Evolutionary conservation across 495 filamentous ascomycete species (phyloP).

Genomic region (Mytilinidion resinicola): DNA sequence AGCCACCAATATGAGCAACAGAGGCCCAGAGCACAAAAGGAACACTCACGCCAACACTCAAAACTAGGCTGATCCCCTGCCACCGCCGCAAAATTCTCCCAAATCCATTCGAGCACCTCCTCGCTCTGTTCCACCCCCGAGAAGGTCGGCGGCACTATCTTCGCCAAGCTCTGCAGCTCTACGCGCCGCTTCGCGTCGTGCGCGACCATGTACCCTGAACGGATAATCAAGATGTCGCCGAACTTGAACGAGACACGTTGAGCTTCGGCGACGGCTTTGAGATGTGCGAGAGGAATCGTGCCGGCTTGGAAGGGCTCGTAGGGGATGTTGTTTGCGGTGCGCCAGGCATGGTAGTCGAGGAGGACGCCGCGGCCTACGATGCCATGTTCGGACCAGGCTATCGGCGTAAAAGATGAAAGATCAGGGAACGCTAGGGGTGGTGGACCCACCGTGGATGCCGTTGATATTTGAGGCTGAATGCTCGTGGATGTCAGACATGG

Average conservation of each 20-base stretch:
- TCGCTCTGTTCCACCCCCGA: conserved; percentile 47
- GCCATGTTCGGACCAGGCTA: conserved; percentile 39
- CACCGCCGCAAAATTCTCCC: conserved; percentile 34
- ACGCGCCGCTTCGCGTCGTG: conserved; percentile 30
- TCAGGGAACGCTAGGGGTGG: not conserved
- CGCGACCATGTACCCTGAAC: conserved; percentile 44
- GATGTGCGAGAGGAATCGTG: conserved; percentile 41
- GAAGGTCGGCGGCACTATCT: conserved; percentile 36
- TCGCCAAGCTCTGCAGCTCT: conserved; percentile 34
- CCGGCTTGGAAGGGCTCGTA: conserved; percentile 41
- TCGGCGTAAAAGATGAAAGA: not conserved
- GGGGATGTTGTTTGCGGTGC: conserved; percentile 16
- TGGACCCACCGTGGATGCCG: conserved; percentile 44
- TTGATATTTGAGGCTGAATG: conserved; percentile 33
- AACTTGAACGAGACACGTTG: conserved; percentile 47
- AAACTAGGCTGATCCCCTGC: conserved; percentile 33
- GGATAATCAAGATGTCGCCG: conserved; percentile 52
- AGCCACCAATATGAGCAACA: not conserved
- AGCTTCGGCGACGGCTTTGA: conserved; percentile 40
- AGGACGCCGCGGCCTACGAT: conserved; percentile 45
- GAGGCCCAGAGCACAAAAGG: not conserved
- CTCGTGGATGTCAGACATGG: conserved; percentile 48
- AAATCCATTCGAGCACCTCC: conserved; percentile 36
- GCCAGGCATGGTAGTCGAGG: conserved; percentile 38
- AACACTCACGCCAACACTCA: conserved; percentile 31